Evolutionary conservation across 2,329 filamentous ascomycete genomes (phyloP).

Genomic region (Lachnellula hyalina): DNA sequence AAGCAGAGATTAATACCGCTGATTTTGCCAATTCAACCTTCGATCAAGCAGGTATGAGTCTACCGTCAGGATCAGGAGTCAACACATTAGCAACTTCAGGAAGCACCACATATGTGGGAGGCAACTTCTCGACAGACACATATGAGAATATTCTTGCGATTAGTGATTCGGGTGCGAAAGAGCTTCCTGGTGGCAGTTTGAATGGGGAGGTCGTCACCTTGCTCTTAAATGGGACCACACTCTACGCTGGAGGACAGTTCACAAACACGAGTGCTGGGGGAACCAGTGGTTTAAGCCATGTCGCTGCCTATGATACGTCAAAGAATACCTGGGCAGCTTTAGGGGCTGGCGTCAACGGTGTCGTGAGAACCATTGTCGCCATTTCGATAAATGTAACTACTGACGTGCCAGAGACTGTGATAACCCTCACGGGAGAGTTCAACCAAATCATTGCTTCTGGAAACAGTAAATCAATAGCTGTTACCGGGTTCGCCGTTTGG

Average conservation of each 20-base stretch:
- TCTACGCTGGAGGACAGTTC: constrained; percentile 86
- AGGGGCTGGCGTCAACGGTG: constrained; percentile 80
- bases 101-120: constrained; percentile 68
- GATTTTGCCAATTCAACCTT: constrained; percentile 69
- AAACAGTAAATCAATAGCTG: constrained; percentile 53
- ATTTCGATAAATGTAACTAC: constrained; percentile 73
- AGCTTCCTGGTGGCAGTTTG: constrained; percentile 65
- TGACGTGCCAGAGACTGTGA: constrained; percentile 62
- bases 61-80: constrained; percentile 63
- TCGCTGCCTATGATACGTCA: constrained; percentile 69
- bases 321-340: constrained; percentile 70
- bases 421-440: constrained; percentile 80
- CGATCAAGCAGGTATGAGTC: constrained; percentile 67
- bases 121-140: constrained; percentile 69
- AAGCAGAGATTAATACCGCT: constrained; percentile 50
- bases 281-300: constrained; percentile 61
- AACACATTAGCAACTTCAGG: constrained; percentile 60
- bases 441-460: constrained; percentile 64
- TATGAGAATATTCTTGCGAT: constrained; percentile 76
- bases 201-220: constrained; percentile 74
- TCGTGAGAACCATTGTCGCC: constrained; percentile 68
- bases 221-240: constrained; percentile 54
- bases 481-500: constrained; percentile 83
- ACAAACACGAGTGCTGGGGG: constrained; percentile 62
- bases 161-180: constrained; percentile 53